Base-by-base conservation (phyloP, 73 alveolate genomes). In the Paramecium octaurelia region DNA sequence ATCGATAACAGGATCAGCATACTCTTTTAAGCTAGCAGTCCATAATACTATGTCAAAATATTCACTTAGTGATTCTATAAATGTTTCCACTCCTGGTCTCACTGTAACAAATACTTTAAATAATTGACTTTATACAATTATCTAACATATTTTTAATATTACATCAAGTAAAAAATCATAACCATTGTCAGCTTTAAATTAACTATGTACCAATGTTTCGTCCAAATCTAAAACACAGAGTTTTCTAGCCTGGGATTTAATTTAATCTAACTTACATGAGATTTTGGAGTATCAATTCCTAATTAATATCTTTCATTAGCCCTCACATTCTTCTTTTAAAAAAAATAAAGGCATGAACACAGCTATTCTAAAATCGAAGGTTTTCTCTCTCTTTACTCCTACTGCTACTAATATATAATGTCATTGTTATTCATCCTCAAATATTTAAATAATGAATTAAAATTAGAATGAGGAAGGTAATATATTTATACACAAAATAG, bases 81-180 rank as follows among this genome's bases (percentile, higher is more conserved):
- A 96, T 69, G 94, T 93, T 89, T 88, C 95, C 0, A 94, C 99
- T 84, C 96, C 95, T 6, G 99, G 99, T 27, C 99, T 91, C 43
- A 93, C 92, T 50, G 93, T 54, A 12, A 96, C 99, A 80, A 92
- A 94, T 18, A 96, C 95, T 75, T 92, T 94, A 58, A 86, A 75
- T 12, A 75, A 75, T 20, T 16, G 46, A 20, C 48, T 48, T 71
- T 54, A 80, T 90, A 85, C 94, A 84, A 71, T 46, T 27, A 64
- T 85, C 93, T 69, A 24, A 34, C 20, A 84, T 29, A 31, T 14
- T 14, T 40, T n/a, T 8, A 48, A 31, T 21, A 29, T 16, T 64
- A 94, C 95, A 16, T 58, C 59, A 42, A 91, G 48, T 11, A 31
- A 91, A 69, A 84, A 92, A 57, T 92, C 95, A 71, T 86, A 71